Evolutionary conservation across 176 grass and related monocot species (phyloP), one percentile per base, ranked within the genome.

Genomic region (Themeda triandra): DNA sequence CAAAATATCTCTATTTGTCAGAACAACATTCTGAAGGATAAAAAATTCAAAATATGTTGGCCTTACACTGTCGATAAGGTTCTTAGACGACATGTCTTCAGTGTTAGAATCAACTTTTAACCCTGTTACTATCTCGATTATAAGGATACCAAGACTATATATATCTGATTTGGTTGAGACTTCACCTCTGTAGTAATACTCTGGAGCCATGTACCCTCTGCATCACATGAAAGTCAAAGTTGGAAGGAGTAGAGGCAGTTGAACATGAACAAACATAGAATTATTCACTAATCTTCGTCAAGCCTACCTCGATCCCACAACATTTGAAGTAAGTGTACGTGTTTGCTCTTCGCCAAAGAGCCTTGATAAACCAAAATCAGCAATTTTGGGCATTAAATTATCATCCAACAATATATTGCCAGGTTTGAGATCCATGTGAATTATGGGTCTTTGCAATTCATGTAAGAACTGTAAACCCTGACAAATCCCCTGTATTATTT

Each of bases 261-360:
- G 44, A 65, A 31, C 21, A 66, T 25, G n/a, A 82, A 21, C 24
- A 19, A 14, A 65, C n/a, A 71, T 3, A 58, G 0, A 12, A 69
- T 24, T 35, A 0, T 32, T 27, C 8, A 48, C 6, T 23, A 29
- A 46, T 19, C 12, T 0, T 21, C 1, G 23, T 17, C 3, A 51
- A 37, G 56, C 56, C 66, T 86, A 80, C 84, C 32, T 73, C 14
- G 84, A 54, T 74, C 84, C 84, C 30, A 80, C n/a, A 66, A 86
- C 69, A 40, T 62, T 80, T 80, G 36, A 71, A 24, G 84, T 86
- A 24, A 60, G 33, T 19, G 78, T 24, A 8, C 31, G 41, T 28
- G 84, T 86, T 74, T 86, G 68, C 29, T 80, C 68, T 80, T 86
- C 72, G 2, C 72, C 72, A 53, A 75, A 75, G 45, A 48, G 45